Base-by-base conservation (phyloP, 2,329 filamentous ascomycete species). In the Endothia cerciana region DNA sequence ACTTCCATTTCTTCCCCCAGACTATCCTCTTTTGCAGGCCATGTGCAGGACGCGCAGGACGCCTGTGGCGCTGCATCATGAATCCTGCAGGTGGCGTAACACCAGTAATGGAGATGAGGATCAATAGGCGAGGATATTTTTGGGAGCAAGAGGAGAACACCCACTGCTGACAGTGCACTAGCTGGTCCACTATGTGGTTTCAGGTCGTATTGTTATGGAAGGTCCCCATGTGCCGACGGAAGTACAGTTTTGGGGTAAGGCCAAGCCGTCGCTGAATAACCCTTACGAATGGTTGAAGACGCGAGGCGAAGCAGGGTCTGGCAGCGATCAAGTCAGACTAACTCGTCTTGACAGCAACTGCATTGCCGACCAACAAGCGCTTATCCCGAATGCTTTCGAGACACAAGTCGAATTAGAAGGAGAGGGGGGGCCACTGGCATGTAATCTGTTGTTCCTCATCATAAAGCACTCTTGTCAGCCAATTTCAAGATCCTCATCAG, bases 71-170 rank as follows among this genome's bases (percentile, higher is more conserved):
- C 40, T 62, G 63, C 58, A 56, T 41, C 33, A 40, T 55, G 53
- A 11, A 47, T 60, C 60, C 65, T 67, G 63, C 63, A 66, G 55
- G 55, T 59, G 64, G 62, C 36, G 55, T 58, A 58, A 41, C 55
- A 40, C 22, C 11, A 36, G 19, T 17, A 30, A 58, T 40, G 55
- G 55, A 41, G 55, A 28, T 19, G 6, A 33, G 11, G 36, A 19
- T 41, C 40, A 36, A 28, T 15, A 36, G 17, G 30, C 53, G 47
- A 43, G 51, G 22, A 60, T 58, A 58, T 58, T 62, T 30, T 63
- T 45, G 36, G 38, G 43, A 22, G 22, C 22, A n/a, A 57, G 43
- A 25, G 28, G 28, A 22, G 38, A 47, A 56, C 41, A 38, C n/a
- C 55, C 55, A 41, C 55, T 40, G 55, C 30, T 40, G 33, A 41